Conservation (phyloP, 1,139 yeast species). For the Lizanozyma gosingica region DNA sequence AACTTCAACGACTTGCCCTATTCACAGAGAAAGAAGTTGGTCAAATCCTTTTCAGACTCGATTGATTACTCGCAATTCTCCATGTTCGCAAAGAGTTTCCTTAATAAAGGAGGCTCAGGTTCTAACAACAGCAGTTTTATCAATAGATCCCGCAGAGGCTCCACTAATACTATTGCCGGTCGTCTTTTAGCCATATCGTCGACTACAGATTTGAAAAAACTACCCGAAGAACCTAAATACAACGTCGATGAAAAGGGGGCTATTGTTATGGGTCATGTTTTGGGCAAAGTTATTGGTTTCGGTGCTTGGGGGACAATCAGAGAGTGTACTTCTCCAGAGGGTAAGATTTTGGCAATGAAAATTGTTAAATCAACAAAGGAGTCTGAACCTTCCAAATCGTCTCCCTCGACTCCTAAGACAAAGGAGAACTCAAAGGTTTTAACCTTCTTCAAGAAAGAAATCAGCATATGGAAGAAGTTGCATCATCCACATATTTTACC, state of each 20-base stretch:
- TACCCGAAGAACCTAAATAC: constrained; percentile 17
- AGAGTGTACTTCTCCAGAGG: constrained; percentile 45
- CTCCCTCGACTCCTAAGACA: constrained; percentile 1
- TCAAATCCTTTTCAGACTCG: constrained; percentile 48
- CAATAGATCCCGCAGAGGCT: constrained; percentile 22
- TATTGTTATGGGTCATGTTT: constrained; percentile 44
- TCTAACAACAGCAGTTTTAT: constrained; percentile 19
- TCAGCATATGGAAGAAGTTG: constrained; percentile 63
- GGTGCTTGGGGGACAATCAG: constrained; percentile 94
- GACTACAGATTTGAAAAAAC: constrained; percentile 27
- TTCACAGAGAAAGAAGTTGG: constrained; percentile 53
- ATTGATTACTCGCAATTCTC: constrained; percentile 44
- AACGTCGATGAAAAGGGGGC: constrained; percentile 57
- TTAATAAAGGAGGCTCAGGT: constrained; percentile 12
- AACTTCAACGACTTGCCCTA: constrained; percentile 60
- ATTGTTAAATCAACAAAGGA: constrained; percentile 52
- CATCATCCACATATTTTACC: constrained; percentile 60
- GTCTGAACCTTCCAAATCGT: constrained; percentile 21
- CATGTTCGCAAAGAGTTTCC: constrained; percentile 29
- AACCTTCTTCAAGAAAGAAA: constrained; percentile 59
- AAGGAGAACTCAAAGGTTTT: constrained; percentile 23
- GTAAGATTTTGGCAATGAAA: constrained; percentile 60
- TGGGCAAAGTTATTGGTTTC: constrained; percentile 76
- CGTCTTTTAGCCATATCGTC: constrained; percentile 32
- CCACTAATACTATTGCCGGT: constrained; percentile 35